Evolutionary conservation across 768 basidiomycete genomes (phyloP), one percentile per base, ranked within the genome.

Genomic region (Tricholoma bakamatsutake): DNA sequence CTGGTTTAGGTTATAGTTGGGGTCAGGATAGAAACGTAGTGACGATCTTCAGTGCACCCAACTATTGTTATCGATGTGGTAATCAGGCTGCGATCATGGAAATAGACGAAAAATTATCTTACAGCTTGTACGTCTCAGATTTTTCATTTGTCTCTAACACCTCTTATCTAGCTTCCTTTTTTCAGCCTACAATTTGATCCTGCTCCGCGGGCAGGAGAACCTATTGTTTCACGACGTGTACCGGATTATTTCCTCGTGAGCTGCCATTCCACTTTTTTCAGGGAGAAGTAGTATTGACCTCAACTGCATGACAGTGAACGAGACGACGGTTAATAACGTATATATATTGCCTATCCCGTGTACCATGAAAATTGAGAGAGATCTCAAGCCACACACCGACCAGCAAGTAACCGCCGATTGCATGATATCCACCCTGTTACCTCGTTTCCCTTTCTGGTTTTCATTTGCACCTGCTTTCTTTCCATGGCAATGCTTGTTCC

Each of bases 31-130:
- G 93, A 72, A 98, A 98, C 70, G 96, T 99, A 21, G 96, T 99
- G 61, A 99, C 96, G 42, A 98, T 99, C 69, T 99, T 98, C 80
- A 98, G 95, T 61, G 97, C 97, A 62, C 97, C 97, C 42, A 99
- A 99, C 76, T 99, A 98, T 73, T 99, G 96, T 75, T 99, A 99
- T 79, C 82, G 97, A 70, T 99, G 97, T 70, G 97, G 97, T 53
- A 99, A 99, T 71, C 97, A 98, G 68, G 97, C 97, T 54, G 97
- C 97, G 50, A 99, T 99, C 71, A 96, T 99, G 87, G 97, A 99
- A 73, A 97, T 99, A 72, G 97, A 99, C 74, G 91, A 93, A 84
- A 93, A 93, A 81, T 78, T 92, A 84, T 90, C 90, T 53, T 93
- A 92, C 73, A 91, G 87, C 76, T 92, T 92, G 90, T 90, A 64